These are phyloP conservation scores for Globisporangium irregulare DNA, from an alignment of 352 stramenopile genomes.

Conservation along the genomic window DNA sequence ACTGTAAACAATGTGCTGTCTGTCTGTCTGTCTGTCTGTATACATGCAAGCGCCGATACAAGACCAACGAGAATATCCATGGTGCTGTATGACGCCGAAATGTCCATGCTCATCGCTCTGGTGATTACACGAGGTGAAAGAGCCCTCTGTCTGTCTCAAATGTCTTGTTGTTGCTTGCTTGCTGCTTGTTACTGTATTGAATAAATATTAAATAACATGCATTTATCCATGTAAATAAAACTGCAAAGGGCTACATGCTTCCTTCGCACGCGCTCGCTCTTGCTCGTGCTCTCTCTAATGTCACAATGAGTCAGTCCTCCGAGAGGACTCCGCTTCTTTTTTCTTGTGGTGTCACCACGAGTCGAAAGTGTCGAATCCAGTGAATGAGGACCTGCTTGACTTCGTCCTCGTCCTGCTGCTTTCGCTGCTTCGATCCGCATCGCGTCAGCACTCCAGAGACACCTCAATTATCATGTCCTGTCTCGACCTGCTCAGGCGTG, in stretches of 20 bases:
- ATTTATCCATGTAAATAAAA: constrained; percentile 4
- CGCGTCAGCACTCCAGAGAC: background rate
- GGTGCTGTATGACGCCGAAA: background rate
- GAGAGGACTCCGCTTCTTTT: background rate
- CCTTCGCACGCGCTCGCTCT: background rate
- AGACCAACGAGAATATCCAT: background rate
- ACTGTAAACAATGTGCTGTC: background rate
- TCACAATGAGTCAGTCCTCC: background rate
- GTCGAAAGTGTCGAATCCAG: background rate
- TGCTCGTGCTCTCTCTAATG: constrained; percentile 2
- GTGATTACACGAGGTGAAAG: background rate
- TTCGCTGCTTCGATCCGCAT: constrained; percentile 7
- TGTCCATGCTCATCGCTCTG: background rate
- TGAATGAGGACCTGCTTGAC: background rate
- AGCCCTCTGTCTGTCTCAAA: background rate
- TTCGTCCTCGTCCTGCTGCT: background rate
- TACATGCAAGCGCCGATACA: background rate
- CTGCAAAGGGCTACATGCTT: constrained; percentile 1
- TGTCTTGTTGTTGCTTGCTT: background rate
- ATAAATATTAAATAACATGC: constrained; percentile 14
- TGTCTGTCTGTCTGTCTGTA: background rate
- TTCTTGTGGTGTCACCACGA: background rate
- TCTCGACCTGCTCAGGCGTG: background rate
- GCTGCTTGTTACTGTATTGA: background rate
- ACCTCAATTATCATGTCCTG: background rate